Base-by-base conservation (phyloP, 257 asterid species). In the Scutellaria minor region DNA sequence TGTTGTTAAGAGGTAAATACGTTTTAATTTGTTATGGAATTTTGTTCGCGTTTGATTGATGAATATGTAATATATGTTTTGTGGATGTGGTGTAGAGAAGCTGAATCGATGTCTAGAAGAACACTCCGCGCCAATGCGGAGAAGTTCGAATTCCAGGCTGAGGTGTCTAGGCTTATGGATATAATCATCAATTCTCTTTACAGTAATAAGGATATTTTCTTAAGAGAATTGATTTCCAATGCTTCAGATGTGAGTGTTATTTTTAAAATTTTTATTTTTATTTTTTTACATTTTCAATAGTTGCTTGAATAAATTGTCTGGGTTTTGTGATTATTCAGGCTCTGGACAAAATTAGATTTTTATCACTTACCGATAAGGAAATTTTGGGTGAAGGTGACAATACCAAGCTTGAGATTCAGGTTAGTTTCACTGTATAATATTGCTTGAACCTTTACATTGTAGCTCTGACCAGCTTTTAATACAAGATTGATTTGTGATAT, bases 61-160 rank as follows among this genome's bases (percentile, higher is more conserved):
- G 20, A 8, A 15, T 61, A 6, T 4, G 39, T 10, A 40, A 37
- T 24, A 39, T 52, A 1, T 5, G 9, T 18, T 61, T 41, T 66
- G 53, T 72, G 75, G 24, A 59, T 71, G 83, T 83, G 75, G 47
- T 82, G 11, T 69, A 93, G 98, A 78, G 97, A 94, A 80, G 80
- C 95, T 57, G 97, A 88, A 79, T 91, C 97, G 22, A 93, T 93
- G 90, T 89, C 97, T 39, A 85, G 83, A 77, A 86, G 66, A 75
- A 72, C 79, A 6, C 86, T 89, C 64, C 96, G 97, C 9, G 82
- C 95, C 27, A 79, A 68, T 71, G 97, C 93, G 54, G 90, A 94
- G 91, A 94, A 94, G 85, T 91, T 89, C 55, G 89, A 94, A 87
- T 94, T 94, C 85, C 99, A 94, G 82, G 97, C 97, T 35, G 97